Conservation (phyloP, 768 basidiomycete genomes). For the Lepiota venenata region DNA sequence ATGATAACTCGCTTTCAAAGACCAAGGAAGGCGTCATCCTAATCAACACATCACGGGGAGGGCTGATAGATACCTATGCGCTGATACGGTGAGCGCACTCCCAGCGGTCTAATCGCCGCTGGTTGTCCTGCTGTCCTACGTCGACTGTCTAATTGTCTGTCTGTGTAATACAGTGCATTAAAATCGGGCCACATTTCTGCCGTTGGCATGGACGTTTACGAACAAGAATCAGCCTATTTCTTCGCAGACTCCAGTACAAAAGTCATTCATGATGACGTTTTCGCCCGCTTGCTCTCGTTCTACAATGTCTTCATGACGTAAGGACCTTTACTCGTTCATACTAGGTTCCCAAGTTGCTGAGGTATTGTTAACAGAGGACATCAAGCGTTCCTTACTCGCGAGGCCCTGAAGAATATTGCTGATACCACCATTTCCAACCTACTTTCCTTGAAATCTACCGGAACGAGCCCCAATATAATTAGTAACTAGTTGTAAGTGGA, state of each 20-base stretch:
- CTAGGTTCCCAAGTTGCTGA: background rate
- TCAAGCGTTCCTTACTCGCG: conserved; percentile 39
- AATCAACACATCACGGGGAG: conserved; percentile 42
- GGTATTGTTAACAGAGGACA: conserved; percentile 29
- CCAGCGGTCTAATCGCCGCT: background rate
- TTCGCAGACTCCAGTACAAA: conserved; percentile 40
- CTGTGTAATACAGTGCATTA: conserved; percentile 23
- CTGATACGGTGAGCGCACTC: conserved; percentile 31
- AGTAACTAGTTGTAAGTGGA: background rate
- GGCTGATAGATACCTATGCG: conserved; percentile 37
- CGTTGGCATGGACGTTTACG: conserved; percentile 43
- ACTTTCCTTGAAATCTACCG: conserved; percentile 27
- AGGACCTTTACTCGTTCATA: background rate
- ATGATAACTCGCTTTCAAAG: conserved; percentile 31
- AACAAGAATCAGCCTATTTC: conserved; percentile 38
- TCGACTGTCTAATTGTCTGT: background rate
- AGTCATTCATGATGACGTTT: conserved; percentile 41
- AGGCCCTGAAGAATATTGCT: conserved; percentile 37
- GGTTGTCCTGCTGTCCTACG: no score
- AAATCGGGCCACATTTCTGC: conserved; percentile 37
- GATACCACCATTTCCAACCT: conserved; percentile 36
- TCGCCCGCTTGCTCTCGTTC: conserved; percentile 41
- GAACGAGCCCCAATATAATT: conserved; percentile 28
- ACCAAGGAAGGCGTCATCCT: conserved; percentile 39
- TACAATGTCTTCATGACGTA: conserved; percentile 45